A percentile compares a stretch with the other conserved stretches of the same genome.
Conservation (phyloP, 2,329 filamentous ascomycete species). For the Arthrobotrys sinensis region DNA sequence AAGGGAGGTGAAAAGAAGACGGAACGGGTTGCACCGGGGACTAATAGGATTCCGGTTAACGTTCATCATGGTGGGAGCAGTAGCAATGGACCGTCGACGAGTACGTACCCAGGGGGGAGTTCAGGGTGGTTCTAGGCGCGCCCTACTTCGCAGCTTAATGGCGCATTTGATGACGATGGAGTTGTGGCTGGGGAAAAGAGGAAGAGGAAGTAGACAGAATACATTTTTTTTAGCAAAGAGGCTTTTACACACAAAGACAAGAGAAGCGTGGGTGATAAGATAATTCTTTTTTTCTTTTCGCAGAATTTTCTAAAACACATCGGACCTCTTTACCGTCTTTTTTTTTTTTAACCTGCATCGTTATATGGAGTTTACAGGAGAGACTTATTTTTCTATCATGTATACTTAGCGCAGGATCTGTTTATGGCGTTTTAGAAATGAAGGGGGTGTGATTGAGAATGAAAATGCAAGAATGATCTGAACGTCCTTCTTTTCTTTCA, state of each 20-base stretch:
- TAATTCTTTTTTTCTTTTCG: slow-evolving; percentile 1
- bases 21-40: neutral
- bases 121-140: slow-evolving; percentile 57
- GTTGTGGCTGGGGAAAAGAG: slow-evolving; percentile 5
- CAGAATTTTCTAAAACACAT: slow-evolving; percentile 3
- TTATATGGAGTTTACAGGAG: slow-evolving; percentile 46
- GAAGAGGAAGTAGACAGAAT: slow-evolving; percentile 14
- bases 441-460: slow-evolving; percentile 1
- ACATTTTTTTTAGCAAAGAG: neutral
- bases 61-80: slow-evolving; percentile 15
- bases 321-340: neutral
- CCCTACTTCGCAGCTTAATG: slow-evolving; percentile 5
- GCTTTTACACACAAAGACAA: neutral
- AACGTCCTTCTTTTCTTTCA: too few relatives aligned
- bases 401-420: slow-evolving; percentile 50
- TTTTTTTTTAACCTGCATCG: slow-evolving; percentile 48
- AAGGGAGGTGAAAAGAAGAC: slow-evolving; percentile 12
- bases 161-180: slow-evolving; percentile 3
- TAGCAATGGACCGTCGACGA: neutral
- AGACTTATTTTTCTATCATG: slow-evolving; percentile 36
- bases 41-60: slow-evolving; percentile 44
- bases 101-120: slow-evolving; percentile 19
- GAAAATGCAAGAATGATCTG: slow-evolving; percentile 3
- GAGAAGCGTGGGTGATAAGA: neutral
- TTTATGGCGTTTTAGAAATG: slow-evolving; percentile 44